Base-by-base conservation (phyloP, 1,284 basidiomycete genomes). In the Ustilago crameri region DNA sequence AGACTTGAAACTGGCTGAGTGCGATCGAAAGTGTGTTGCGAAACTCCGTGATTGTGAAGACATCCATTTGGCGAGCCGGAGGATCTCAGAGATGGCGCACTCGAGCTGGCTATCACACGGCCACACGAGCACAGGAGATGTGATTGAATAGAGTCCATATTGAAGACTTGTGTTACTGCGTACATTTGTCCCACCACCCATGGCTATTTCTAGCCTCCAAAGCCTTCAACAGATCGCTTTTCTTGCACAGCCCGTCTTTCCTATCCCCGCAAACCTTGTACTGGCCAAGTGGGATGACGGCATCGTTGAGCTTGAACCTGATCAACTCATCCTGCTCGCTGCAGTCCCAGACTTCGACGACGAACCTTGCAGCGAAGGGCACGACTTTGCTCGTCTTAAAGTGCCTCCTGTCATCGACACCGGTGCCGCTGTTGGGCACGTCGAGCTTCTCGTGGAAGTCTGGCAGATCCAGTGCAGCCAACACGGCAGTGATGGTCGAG, bases 291-390 rank as follows among this genome's bases (percentile, higher is more conserved):
- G 79, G 77, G 3, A 82, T 44, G 18, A 81, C 59, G 1, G 80
- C 80, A 41, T 82, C 77, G 43, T 79, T 79, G 32, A 79, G 40
- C 47, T 68, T 72, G 30, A 72, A 58, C 35, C 73, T 54, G 4
- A 65, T 37, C 65, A 46, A 35, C 27, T 59, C 43, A 14, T 32
- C 45, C 10, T 20, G 20, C 9, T 42, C 9, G 10, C 10, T 3
- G 51, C 80, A 82, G 7, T 41, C 34, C 60, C 75, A 76, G 17
- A 74, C 69, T 44, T 82, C 80, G 26, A 82, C 68, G 1, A 77
- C 54, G 3, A 82, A 59, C 18, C 80, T 47, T 7, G 79, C 80
- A 8, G 68, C 80, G 53, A 81, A 82, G 2, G 80, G 80, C 0
- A 80, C 79, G 1, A 81, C 41, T 37, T 74, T 63, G 34, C 66